Base-by-base conservation (phyloP, 2,329 filamentous ascomycete species). In the Chrysoporthe cubensis region DNA sequence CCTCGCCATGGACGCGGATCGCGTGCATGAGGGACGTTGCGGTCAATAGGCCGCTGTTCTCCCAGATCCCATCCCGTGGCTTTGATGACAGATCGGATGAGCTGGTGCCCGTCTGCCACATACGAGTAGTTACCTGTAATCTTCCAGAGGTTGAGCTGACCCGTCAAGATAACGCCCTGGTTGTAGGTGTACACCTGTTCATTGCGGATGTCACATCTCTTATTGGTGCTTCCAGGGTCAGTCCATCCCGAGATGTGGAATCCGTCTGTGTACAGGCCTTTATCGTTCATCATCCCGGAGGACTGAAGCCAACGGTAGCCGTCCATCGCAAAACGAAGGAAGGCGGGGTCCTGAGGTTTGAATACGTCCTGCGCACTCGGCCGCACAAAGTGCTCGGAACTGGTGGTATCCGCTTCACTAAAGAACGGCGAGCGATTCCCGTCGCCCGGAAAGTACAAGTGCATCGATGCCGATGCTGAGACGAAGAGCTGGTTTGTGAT, bases 131-230 rank as follows among this genome's bases (percentile, higher is more conserved):
- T 86, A 14, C 91, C 91, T 0, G 92, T 97, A 16, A 88, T 89
- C 70, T 92, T 86, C 88, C 91, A 97, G 0, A 97, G 84, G 1
- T 90, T 91, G 44, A 92, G 87, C 66, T 93, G 87, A 14, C 93
- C 94, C 4, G 92, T 94, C 32, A 97, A 85, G 1, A 98, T 75
- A 4, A 97, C 93, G 32, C 94, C 95, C 78, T 98, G 95, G 79
- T 98, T 98, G 81, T 98, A 97, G 0, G 94, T 96, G 78, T 94
- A 97, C 9, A 97, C 91, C 89, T 94, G 95, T 72, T 94, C 88
- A 77, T 97, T 92, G 61, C 94, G 87, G 62, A 87, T 78, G 75
- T 97, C 92, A 77, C 95, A 97, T 71, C 87, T 84, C 0, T 87
- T 89, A 66, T 91, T 93, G 62, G 89, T 88, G 37, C 83, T 84